Percentiles rank a stretch among this genome's conserved stretches.
Conservation (phyloP, 2,329 filamentous ascomycete genomes). For the Exophiala oligosperma region DNA sequence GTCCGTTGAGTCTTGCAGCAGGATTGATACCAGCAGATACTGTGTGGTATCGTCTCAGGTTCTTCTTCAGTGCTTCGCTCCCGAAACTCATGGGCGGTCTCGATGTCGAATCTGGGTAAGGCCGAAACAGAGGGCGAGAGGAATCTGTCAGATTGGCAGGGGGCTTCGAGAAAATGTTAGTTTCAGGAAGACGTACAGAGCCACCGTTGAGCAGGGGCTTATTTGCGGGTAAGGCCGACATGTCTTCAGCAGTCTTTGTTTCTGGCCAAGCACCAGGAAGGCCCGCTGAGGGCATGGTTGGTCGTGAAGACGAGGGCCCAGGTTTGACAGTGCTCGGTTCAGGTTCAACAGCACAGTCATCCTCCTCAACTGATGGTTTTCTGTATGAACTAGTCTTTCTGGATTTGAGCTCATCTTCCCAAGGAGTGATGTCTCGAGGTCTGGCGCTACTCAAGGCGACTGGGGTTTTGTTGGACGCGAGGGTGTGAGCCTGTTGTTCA, state of each 20-base stretch:
- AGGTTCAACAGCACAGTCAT: neutral
- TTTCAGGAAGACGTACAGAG: no score
- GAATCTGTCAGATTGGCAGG: neutral
- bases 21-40: conserved; percentile 29
- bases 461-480: neutral
- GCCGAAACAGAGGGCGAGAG: neutral
- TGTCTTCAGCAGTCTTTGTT: conserved; percentile 12
- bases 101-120: neutral
- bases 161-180: neutral
- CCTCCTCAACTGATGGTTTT: conserved; percentile 16
- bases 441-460: neutral
- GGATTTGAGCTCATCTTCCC: neutral
- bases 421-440: neutral
- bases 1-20: conserved; percentile 29
- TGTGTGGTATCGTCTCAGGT: conserved; percentile 26
- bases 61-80: neutral
- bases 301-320: conserved; percentile 7
- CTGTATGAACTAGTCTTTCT: conserved; percentile 13
- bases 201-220: neutral
- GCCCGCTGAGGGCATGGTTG: neutral
- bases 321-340: neutral
- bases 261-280: conserved; percentile 17
- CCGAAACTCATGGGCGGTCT: neutral
- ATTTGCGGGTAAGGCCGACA: neutral
- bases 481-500: conserved; percentile 14